phyloP scores from a whole-genome alignment of 352 stramenopile genomes.

The Globisporangium polare region DNA sequence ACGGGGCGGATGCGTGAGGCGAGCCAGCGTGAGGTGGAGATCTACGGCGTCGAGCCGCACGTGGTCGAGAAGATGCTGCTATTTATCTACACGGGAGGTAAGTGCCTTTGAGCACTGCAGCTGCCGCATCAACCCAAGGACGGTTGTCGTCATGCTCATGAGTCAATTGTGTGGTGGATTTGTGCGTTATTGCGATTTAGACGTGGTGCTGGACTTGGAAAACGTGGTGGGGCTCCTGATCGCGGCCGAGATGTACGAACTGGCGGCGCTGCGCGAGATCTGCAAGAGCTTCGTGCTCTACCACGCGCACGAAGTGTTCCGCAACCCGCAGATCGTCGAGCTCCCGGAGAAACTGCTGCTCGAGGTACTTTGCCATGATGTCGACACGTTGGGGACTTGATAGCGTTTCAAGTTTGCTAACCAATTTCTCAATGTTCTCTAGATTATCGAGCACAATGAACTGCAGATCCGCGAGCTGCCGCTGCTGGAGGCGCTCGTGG shows the following conservation, averaged over 20 bases:
- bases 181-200: slow-evolving; percentile 14
- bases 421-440: no score
- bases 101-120: background rate
- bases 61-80: slow-evolving; percentile 82
- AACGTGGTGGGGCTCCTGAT: slow-evolving; percentile 76
- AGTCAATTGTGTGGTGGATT: background rate
- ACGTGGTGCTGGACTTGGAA: slow-evolving; percentile 69
- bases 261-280: slow-evolving; percentile 71
- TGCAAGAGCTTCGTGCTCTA: slow-evolving; percentile 82
- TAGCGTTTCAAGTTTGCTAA: background rate
- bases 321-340: slow-evolving; percentile 64
- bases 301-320: slow-evolving; percentile 80
- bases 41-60: slow-evolving; percentile 53
- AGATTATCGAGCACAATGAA: slow-evolving; percentile 78
- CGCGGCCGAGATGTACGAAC: slow-evolving; percentile 80
- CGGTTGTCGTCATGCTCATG: background rate
- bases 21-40: slow-evolving; percentile 60
- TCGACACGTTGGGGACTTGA: background rate
- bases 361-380: slow-evolving; percentile 29
- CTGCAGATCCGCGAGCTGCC: slow-evolving; percentile 79
- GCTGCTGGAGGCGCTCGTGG: slow-evolving; percentile 74
- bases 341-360: slow-evolving; percentile 81
- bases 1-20: slow-evolving; percentile 79
- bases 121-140: background rate
- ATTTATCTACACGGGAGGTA: slow-evolving; percentile 82